These are phyloP conservation scores for Sergeia podlipaevii DNA, from an alignment of 208 protist species.

Conservation along the genomic window DNA sequence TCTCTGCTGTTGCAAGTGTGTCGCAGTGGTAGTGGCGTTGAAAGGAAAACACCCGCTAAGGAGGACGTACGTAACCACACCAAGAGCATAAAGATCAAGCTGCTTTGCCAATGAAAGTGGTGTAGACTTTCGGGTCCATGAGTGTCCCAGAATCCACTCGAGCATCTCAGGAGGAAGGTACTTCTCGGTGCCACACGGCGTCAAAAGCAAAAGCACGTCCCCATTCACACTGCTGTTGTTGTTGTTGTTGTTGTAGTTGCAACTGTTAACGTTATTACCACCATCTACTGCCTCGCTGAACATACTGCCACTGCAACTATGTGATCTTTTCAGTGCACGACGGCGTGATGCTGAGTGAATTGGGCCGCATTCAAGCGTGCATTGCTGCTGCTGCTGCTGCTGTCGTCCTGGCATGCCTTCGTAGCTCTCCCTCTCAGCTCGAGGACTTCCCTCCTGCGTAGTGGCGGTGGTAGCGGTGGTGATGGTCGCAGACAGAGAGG, in stretches of 20 bases:
- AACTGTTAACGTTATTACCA: background rate
- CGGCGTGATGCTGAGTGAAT: too few relatives aligned
- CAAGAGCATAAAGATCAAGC: constrained; percentile 73
- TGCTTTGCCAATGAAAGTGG: constrained; percentile 43
- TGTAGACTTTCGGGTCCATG: constrained; percentile 35
- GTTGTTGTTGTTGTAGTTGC: constrained; percentile 11
- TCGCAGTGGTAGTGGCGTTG: constrained; percentile 56
- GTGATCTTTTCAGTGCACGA: too few relatives aligned
- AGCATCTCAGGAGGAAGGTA: constrained; percentile 82
- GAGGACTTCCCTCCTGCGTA: too few relatives aligned
- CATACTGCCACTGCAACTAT: too few relatives aligned
- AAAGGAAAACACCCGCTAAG: constrained; percentile 84
- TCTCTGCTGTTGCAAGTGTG: constrained; percentile 58
- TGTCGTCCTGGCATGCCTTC: too few relatives aligned
- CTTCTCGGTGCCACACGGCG: constrained; percentile 72
- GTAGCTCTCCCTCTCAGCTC: too few relatives aligned
- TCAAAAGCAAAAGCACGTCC: constrained; percentile 36
- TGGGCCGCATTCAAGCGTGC: too few relatives aligned
- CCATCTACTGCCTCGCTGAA: background rate
- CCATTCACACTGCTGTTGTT: background rate
- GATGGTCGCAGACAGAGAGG: too few relatives aligned
- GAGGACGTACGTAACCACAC: constrained; percentile 76
- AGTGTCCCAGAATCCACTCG: constrained; percentile 48
- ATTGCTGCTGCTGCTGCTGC: background rate
- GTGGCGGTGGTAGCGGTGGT: too few relatives aligned